Conservation (phyloP, 331 rosid species). For the Quercus phellos region DNA sequence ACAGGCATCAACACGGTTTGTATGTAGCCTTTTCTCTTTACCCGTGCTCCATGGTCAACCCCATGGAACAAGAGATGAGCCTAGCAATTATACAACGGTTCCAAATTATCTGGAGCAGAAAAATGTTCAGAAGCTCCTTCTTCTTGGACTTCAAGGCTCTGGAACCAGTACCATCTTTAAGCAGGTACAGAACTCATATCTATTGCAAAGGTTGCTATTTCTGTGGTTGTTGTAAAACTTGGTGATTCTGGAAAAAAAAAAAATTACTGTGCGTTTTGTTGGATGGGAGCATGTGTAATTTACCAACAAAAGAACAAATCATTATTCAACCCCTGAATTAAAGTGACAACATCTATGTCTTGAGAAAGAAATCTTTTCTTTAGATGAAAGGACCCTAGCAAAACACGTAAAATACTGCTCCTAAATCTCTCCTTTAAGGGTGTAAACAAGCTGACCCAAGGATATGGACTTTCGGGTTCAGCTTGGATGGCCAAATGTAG, state of each 20-base stretch:
- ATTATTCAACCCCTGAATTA: neutral
- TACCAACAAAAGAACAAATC: too few relatives aligned
- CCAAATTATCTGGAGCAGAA: slow-evolving; percentile 88
- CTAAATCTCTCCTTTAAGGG: neutral
- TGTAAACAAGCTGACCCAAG: too few relatives aligned
- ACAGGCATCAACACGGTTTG: slow-evolving; percentile 86
- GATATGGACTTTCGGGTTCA: too few relatives aligned
- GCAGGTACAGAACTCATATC: slow-evolving; percentile 52
- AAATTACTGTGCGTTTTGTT: too few relatives aligned
- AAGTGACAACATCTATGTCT: neutral
- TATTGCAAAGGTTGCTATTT: neutral
- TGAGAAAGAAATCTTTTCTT: neutral
- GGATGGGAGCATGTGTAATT: too few relatives aligned
- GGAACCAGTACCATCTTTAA: slow-evolving; percentile 98
- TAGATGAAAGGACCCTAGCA: neutral
- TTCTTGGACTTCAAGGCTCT: slow-evolving; percentile 88
- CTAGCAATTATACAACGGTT: slow-evolving; percentile 73
- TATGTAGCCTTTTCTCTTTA: slow-evolving; percentile 69
- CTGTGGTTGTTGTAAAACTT: neutral
- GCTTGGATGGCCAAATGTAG: too few relatives aligned
- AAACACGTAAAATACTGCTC: neutral
- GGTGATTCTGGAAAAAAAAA: neutral
- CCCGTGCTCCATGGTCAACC: slow-evolving; percentile 86
- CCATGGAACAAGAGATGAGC: slow-evolving; percentile 71
- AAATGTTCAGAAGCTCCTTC: slow-evolving; percentile 83